Evolutionary conservation across 371 early-diverging fungal species (phyloP).

Genomic region (Mortierella sp.): DNA sequence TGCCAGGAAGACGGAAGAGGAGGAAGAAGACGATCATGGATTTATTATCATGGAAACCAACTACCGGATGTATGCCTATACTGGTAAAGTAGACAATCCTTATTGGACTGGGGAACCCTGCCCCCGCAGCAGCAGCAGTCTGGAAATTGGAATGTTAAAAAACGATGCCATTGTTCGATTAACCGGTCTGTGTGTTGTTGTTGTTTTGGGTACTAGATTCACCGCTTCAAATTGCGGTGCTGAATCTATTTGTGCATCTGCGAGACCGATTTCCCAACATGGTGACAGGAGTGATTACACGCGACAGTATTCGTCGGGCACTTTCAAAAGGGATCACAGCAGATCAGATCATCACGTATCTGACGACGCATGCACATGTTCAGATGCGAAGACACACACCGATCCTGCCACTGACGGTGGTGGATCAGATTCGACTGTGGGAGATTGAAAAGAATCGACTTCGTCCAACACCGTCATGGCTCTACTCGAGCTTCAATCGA

Average conservation of each 20-base stretch:
- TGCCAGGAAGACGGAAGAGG: conserved; percentile 48
- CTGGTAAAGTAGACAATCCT: conserved; percentile 60
- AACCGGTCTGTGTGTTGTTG: neutral
- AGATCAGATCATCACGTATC: conserved; percentile 93
- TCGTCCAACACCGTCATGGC: conserved; percentile 68
- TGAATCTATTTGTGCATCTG: conserved; percentile 91
- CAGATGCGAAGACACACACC: conserved; percentile 88
- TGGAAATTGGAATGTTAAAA: too few relatives aligned
- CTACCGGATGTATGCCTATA: conserved; percentile 96
- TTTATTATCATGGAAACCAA: conserved; percentile 93
- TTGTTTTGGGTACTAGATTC: conserved; percentile 64
- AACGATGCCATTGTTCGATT: too few relatives aligned
- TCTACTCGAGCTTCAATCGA: conserved; percentile 86
- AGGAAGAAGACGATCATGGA: conserved; percentile 70
- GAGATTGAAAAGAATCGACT: conserved; percentile 96
- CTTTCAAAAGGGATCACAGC: conserved; percentile 95
- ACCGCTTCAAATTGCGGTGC: conserved; percentile 96
- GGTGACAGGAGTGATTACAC: conserved; percentile 92
- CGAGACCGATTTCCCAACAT: conserved; percentile 93
- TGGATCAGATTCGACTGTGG: conserved; percentile 98
- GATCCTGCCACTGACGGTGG: conserved; percentile 91
- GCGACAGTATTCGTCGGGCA: conserved; percentile 93
- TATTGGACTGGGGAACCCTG: too few relatives aligned
- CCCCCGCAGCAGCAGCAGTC: too few relatives aligned
- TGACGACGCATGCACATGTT: conserved; percentile 92